Evolutionary conservation across 768 basidiomycete genomes (phyloP).

Genomic region (Boletellus sp.): DNA sequence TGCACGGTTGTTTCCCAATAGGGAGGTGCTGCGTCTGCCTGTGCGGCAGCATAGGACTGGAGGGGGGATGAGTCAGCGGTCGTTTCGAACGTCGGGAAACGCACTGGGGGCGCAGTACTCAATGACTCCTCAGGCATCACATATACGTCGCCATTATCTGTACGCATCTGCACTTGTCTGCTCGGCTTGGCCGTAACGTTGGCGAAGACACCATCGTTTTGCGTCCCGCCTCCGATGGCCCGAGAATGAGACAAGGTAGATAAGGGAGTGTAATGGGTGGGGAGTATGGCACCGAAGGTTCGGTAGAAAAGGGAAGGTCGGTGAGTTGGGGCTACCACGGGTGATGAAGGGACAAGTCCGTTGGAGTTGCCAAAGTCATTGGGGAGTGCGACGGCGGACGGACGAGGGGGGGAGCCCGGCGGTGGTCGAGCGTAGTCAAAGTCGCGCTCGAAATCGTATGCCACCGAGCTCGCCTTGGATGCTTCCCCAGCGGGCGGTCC

Average conservation of each 20-base stretch:
- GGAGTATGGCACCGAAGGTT: constrained; percentile 55
- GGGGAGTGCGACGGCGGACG: constrained; percentile 53
- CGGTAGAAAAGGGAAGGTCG: constrained; percentile 55
- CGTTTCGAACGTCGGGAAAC: constrained; percentile 28
- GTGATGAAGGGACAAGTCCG: constrained; percentile 53
- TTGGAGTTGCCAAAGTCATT: constrained; percentile 75
- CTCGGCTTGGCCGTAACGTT: constrained; percentile 90
- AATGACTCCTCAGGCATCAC: constrained; percentile 78
- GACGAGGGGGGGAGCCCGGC: constrained; percentile 72
- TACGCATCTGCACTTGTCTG: constrained; percentile 39
- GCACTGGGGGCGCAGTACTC: constrained; percentile 82
- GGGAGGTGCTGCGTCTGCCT: constrained; percentile 85
- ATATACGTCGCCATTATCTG: constrained; percentile 53
- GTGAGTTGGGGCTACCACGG: constrained; percentile 33
- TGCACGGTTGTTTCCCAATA: constrained; percentile 98
- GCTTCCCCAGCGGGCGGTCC: constrained; percentile 16
- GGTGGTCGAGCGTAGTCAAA: constrained; percentile 68
- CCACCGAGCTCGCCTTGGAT: constrained; percentile 23
- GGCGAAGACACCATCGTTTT: constrained; percentile 94
- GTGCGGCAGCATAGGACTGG: constrained; percentile 83
- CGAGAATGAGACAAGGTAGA: constrained; percentile 38
- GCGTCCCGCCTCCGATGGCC: constrained; percentile 59
- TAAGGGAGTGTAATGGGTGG: constrained; percentile 58
- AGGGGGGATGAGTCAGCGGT: background rate
- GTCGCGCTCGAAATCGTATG: constrained; percentile 78